A percentile compares a stretch with the other conserved stretches of the same genome.
Conservation (phyloP, 768 basidiomycete genomes). For the Amanita brunnescens region DNA sequence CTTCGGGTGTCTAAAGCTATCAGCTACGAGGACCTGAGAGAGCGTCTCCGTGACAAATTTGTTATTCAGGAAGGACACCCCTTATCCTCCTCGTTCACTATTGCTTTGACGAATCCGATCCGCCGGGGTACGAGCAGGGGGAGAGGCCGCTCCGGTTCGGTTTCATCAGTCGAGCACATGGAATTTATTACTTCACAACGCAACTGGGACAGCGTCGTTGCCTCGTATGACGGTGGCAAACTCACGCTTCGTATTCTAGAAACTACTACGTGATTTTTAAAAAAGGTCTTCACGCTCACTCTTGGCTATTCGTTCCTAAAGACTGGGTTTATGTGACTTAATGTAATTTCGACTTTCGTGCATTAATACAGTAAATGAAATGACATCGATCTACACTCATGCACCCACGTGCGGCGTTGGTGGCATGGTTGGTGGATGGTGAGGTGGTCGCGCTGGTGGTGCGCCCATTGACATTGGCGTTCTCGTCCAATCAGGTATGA, state of each 20-base stretch:
- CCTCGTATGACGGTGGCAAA: constrained; percentile 38
- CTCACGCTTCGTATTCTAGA: constrained; percentile 51
- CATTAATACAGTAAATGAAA: constrained; percentile 1
- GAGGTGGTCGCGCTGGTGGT: constrained; percentile 22
- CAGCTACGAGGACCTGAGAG: constrained; percentile 44
- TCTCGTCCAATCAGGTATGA: constrained; percentile 81
- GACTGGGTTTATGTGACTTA: background rate
- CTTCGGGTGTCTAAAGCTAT: constrained; percentile 43
- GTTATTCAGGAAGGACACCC: constrained; percentile 48
- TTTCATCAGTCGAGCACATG: constrained; percentile 26
- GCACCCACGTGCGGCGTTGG: constrained; percentile 3
- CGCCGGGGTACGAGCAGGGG: constrained; percentile 16
- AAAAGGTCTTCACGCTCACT: background rate
- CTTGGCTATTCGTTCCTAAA: background rate
- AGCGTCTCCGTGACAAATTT: constrained; percentile 57
- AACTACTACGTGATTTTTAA: constrained; percentile 12
- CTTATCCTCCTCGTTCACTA: constrained; percentile 46
- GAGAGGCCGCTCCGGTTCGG: constrained; percentile 24
- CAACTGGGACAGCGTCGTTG: constrained; percentile 51
- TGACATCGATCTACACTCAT: background rate
- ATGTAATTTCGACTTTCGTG: constrained; percentile 1
- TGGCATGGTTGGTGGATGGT: constrained; percentile 3
- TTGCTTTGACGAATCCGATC: constrained; percentile 29
- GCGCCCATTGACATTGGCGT: constrained; percentile 55
- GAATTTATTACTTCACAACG: constrained; percentile 42